Evolutionary conservation across 768 basidiomycete species (phyloP).

Genomic region (Arthromyces matolae): DNA sequence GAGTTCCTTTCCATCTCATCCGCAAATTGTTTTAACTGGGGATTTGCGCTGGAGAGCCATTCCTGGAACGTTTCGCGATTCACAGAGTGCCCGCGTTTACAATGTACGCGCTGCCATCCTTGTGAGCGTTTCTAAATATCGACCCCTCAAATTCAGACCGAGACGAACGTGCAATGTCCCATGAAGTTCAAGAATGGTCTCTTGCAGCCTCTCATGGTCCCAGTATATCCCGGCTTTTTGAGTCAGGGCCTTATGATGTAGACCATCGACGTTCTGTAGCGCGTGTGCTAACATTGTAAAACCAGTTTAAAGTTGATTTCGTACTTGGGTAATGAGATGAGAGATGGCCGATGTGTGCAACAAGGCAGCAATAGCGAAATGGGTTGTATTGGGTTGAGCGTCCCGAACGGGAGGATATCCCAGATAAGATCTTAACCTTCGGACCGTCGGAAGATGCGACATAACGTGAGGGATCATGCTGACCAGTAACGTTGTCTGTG

Average conservation of each 20-base stretch:
- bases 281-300: background rate
- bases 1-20: conserved; percentile 60
- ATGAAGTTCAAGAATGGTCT: conserved; percentile 76
- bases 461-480: conserved; percentile 19
- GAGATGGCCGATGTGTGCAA: conserved; percentile 62
- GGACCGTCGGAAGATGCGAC: background rate
- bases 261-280: conserved; percentile 84
- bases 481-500: conserved; percentile 82
- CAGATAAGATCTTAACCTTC: conserved; percentile 73
- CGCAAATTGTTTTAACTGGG: conserved; percentile 69
- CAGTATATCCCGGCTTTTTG: conserved; percentile 23
- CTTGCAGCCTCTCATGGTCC: conserved; percentile 35
- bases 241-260: conserved; percentile 78
- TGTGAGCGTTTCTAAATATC: background rate
- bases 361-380: conserved; percentile 81
- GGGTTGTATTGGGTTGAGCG: conserved; percentile 83
- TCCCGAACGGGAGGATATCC: conserved; percentile 88
- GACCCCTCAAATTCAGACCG: background rate
- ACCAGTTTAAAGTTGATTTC: conserved; percentile 14
- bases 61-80: conserved; percentile 71
- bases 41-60: conserved; percentile 69
- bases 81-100: conserved; percentile 66
- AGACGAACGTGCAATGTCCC: conserved; percentile 72
- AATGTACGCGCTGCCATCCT: conserved; percentile 67
- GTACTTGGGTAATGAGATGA: conserved; percentile 74